Evolutionary conservation across 108 stramenopile species (phyloP), one percentile per base, ranked within the genome.

Genomic region (Nitzschia sp.): DNA sequence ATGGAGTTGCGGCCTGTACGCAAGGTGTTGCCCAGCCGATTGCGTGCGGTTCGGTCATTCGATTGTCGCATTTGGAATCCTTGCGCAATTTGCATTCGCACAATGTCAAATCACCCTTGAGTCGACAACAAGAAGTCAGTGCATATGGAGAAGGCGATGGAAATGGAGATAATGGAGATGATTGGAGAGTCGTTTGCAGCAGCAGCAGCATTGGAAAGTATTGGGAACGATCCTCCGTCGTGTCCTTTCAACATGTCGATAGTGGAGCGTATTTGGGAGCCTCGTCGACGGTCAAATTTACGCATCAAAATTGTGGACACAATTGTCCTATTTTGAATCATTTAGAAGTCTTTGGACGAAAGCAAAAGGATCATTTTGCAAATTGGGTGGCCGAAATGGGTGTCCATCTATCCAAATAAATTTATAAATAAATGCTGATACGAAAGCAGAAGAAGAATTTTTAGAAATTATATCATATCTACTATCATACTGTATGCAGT

Each of bases 291-390:
- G 75, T 84, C 31, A 85, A 88, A 62, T 94, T 90, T 54, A 81
- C 73, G 11, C 77, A 84, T 34, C 71, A 78, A 29, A 94, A 89
- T 60, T 94, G 93, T 69, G 92, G 92, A 28, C 67, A 85, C 57
- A 62, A 81, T n/a, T 94, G 93, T 68, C 90, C 93, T 0, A 91
- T 94, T 45, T 47, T 94, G 76, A 81, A 89, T 69, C 85, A 94
- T 65, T 46, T 90, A 45, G 93, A 94, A 70, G 84, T 77, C 0
- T 90, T 90, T 77, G 84, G 79, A 34, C 79, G 93, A 36, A 29
- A 59, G 22, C 41, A 34, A 0, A 80, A 80, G 56, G 93, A 94
- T 71, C 53, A 74, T 31, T 79, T 83, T 59, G 76, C 75, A 13
- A 48, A 76, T 29, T 85, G 87, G 74, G 78, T 78, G 48, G 87